Conservation (phyloP, 2,329 filamentous ascomycete species). For the Monilinia aucupariae region DNA sequence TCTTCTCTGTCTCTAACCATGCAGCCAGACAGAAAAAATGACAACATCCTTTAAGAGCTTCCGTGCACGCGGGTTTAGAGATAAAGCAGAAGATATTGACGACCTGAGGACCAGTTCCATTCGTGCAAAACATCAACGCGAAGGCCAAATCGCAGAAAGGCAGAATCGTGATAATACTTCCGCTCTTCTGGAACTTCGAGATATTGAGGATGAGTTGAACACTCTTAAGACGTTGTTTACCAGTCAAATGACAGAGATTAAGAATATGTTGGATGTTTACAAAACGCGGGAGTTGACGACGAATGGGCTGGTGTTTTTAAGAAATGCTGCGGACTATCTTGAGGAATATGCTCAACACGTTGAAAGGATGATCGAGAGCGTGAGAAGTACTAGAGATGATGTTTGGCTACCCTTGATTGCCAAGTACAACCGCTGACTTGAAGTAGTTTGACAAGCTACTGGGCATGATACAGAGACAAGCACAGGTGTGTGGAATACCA, state of each 20-base stretch:
- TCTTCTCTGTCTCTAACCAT: neutral
- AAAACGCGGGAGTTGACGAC: neutral
- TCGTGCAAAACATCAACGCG: slow-evolving; percentile 14
- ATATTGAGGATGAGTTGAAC: slow-evolving; percentile 19
- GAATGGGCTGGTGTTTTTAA: slow-evolving; percentile 13
- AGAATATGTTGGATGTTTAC: slow-evolving; percentile 11
- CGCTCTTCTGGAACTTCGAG: slow-evolving; percentile 16
- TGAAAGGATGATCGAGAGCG: slow-evolving; percentile 1
- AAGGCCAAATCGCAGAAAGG: slow-evolving; percentile 12
- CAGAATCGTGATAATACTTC: slow-evolving; percentile 21
- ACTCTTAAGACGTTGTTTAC: slow-evolving; percentile 13
- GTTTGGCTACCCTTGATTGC: neutral
- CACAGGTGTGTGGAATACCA: neutral
- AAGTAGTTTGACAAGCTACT: neutral
- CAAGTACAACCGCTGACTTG: neutral
- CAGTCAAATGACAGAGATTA: slow-evolving; percentile 3
- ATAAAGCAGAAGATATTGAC: slow-evolving; percentile 14
- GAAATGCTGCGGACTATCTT: slow-evolving; percentile 7
- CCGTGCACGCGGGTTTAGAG: slow-evolving; percentile 11
- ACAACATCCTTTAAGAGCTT: slow-evolving; percentile 18
- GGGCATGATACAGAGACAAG: neutral
- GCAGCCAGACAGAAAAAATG: slow-evolving; percentile 16
- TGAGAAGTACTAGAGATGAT: neutral
- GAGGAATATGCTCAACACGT: slow-evolving; percentile 11
- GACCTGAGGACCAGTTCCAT: slow-evolving; percentile 11